These are phyloP conservation scores for Oropetium thomaeum DNA, from an alignment of 176 grass and related monocot genomes.

Conservation along the genomic window DNA sequence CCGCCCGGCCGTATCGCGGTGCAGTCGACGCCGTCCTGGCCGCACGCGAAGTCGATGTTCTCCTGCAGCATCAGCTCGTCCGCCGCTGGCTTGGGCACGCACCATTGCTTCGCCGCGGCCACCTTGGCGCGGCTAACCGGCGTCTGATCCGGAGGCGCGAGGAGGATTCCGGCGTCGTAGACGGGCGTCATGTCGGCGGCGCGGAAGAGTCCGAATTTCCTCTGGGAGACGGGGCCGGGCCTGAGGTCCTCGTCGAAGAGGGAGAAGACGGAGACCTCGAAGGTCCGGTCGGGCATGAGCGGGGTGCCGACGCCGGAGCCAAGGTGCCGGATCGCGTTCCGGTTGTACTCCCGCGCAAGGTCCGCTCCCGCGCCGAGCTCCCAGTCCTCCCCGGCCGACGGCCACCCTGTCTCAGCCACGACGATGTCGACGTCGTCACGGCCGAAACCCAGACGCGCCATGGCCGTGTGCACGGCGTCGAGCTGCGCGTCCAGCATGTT, in stretches of 20 bases:
- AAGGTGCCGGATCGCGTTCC: slow-evolving; percentile 71
- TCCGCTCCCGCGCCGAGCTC: slow-evolving; percentile 48
- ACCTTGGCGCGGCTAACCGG: no score
- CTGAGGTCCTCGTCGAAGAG: slow-evolving; percentile 85
- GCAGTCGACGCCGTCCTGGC: slow-evolving; percentile 53
- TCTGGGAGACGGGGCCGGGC: slow-evolving; percentile 62
- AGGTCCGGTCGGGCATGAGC: slow-evolving; percentile 74
- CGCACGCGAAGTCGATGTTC: slow-evolving; percentile 80
- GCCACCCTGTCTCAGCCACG: slow-evolving; percentile 78
- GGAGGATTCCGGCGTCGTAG: slow-evolving; percentile 75
- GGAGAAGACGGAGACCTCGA: slow-evolving; percentile 73
- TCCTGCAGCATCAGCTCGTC: slow-evolving; percentile 59
- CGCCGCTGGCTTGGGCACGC: slow-evolving; percentile 56
- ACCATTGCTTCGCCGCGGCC: slow-evolving; percentile 41
- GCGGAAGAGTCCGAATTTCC: slow-evolving; percentile 68
- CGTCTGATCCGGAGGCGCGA: slow-evolving; percentile 42
- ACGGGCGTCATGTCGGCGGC: slow-evolving; percentile 63
- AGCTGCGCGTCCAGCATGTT: slow-evolving; percentile 91
- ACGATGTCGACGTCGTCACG: slow-evolving; percentile 68
- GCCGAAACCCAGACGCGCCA: slow-evolving; percentile 39
- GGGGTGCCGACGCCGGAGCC: slow-evolving; percentile 72
- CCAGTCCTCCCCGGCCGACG: slow-evolving; percentile 59
- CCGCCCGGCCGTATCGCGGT: slow-evolving; percentile 56
- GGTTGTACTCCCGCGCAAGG: slow-evolving; percentile 61
- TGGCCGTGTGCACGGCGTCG: slow-evolving; percentile 75